phyloP scores from a whole-genome alignment of 2,329 filamentous ascomycete genomes.

The Alternaria atra region DNA sequence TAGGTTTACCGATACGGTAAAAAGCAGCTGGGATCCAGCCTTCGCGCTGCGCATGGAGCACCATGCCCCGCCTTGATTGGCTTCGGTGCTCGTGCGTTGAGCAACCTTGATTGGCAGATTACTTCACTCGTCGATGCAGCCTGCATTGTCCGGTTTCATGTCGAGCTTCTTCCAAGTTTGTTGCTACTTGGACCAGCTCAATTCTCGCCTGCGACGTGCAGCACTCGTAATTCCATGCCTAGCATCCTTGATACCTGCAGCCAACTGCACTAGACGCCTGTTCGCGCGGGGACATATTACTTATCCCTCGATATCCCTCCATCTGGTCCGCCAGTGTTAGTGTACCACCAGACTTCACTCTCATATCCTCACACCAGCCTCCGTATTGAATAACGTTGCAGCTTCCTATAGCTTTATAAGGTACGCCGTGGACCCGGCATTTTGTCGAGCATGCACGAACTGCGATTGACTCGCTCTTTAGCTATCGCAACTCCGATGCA shows the following conservation, averaged over 20 bases:
- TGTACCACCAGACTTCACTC: slow-evolving; percentile 21
- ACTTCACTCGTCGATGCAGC: slow-evolving; percentile 27
- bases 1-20: slow-evolving; percentile 33
- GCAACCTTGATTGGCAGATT: slow-evolving; percentile 40
- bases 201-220: slow-evolving; percentile 31
- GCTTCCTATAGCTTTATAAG: slow-evolving; percentile 17
- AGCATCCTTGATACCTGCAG: slow-evolving; percentile 24
- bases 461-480: slow-evolving; percentile 16
- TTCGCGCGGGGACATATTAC: slow-evolving; percentile 21
- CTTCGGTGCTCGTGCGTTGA: slow-evolving; percentile 17
- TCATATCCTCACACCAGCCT: slow-evolving; percentile 26
- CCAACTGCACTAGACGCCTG: slow-evolving; percentile 25
- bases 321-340: slow-evolving; percentile 17
- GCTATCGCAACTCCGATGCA: slow-evolving; percentile 26
- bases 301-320: slow-evolving; percentile 23
- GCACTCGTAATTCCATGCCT: slow-evolving; percentile 29
- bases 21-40: slow-evolving; percentile 36
- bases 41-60: slow-evolving; percentile 32
- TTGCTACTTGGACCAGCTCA: slow-evolving; percentile 34
- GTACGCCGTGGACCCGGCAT: slow-evolving; percentile 19
- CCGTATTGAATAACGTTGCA: slow-evolving; percentile 22
- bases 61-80: slow-evolving; percentile 34
- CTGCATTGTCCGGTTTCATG: slow-evolving; percentile 41
- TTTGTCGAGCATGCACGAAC: slow-evolving; percentile 21
- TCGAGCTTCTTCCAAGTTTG: slow-evolving; percentile 48